These are phyloP conservation scores for Saraca asoca DNA, from an alignment of 331 rosid genomes.

Conservation along the genomic window DNA sequence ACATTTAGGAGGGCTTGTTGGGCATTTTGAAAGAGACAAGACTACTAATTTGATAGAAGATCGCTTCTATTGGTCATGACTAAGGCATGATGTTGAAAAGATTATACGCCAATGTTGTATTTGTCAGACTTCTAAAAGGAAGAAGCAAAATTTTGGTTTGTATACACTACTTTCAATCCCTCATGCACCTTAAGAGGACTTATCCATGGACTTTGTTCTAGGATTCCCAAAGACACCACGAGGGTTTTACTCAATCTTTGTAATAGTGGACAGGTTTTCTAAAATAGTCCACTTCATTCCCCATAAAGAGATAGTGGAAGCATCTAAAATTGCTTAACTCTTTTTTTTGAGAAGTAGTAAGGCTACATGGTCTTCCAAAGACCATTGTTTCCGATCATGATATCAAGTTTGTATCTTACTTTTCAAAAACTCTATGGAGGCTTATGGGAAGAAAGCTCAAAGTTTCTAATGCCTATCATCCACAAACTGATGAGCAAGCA, in stretches of 20 bases:
- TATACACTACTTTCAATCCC: neutral
- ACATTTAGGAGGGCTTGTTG: too few species aligned
- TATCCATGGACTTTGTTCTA: neutral
- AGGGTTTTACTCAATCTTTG: too few species aligned
- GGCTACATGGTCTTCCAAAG: too few species aligned
- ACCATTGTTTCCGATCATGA: too few species aligned
- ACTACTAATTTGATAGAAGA: neutral
- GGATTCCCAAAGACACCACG: too few species aligned
- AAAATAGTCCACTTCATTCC: too few species aligned
- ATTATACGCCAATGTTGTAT: neutral
- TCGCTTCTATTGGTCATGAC: neutral
- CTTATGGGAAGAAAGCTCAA: neutral
- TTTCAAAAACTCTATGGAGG: neutral
- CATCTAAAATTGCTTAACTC: neutral
- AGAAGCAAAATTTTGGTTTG: too few species aligned
- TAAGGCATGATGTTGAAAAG: neutral
- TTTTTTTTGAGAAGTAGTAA: neutral
- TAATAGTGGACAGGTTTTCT: neutral
- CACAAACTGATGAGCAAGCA: neutral
- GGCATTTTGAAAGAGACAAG: too few species aligned
- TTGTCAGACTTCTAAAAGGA: neutral
- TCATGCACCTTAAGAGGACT: neutral
- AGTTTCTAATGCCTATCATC: neutral
- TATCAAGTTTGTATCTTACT: too few species aligned
- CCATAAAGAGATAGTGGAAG: neutral